A percentile compares a stretch with the other conserved stretches of the same genome.
Conservation (phyloP, 2,329 filamentous ascomycete genomes). For the Ophiostoma ulmi region DNA sequence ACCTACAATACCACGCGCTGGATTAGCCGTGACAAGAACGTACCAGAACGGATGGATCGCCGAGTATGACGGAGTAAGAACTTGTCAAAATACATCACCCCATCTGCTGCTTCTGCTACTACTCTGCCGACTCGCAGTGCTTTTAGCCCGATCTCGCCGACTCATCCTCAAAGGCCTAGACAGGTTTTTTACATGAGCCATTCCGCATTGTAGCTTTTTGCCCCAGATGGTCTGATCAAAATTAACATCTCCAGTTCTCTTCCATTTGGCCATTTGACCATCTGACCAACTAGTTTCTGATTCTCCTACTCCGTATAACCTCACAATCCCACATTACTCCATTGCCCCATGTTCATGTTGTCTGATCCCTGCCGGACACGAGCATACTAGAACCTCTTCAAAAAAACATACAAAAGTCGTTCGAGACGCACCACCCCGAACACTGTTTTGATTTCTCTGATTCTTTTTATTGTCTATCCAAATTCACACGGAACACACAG, state of each 20-base stretch:
- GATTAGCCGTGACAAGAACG: neutral
- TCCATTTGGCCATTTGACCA: neutral
- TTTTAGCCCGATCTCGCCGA: neutral
- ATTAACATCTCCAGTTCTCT: neutral
- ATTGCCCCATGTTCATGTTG: neutral
- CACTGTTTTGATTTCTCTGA: neutral
- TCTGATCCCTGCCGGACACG: neutral
- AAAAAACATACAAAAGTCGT: neutral
- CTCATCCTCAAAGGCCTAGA: neutral
- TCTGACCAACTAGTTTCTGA: neutral
- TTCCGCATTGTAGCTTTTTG: neutral
- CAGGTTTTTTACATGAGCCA: neutral
- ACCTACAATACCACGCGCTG: neutral
- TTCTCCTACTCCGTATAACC: neutral
- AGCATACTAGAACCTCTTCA: neutral
- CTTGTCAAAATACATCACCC: too few species aligned
- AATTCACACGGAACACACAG: neutral
- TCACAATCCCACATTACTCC: neutral
- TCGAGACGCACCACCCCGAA: neutral
- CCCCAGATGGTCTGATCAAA: conserved; percentile 10
- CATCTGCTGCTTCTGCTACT: neutral
- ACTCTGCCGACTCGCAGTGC: neutral
- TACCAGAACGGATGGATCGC: neutral
- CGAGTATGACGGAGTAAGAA: neutral
- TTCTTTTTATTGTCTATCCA: neutral